Percentiles rank a stretch among this genome's conserved stretches.
Conservation (phyloP, 768 basidiomycete genomes). For the Mrakia gelida region DNA sequence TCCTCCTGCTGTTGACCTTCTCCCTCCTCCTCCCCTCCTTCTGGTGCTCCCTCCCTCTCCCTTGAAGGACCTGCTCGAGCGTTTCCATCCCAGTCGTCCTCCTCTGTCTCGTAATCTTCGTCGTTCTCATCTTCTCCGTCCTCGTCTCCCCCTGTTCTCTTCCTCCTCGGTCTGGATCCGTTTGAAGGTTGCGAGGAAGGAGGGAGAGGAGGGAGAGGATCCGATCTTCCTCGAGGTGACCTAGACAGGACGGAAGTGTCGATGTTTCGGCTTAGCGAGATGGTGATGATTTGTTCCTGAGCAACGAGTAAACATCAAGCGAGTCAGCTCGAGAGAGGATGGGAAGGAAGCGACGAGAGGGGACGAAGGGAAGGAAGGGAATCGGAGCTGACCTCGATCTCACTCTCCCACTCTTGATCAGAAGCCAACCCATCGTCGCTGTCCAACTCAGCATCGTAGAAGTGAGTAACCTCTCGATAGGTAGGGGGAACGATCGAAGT, state of each 20-base stretch:
- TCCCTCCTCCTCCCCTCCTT: neutral
- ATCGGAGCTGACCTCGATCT: slow-evolving; percentile 25
- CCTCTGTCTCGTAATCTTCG: neutral
- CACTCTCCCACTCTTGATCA: slow-evolving; percentile 29
- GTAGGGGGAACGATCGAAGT: slow-evolving; percentile 23
- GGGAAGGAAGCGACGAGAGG: neutral
- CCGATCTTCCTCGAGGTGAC: neutral
- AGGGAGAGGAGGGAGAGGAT: neutral
- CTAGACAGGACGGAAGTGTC: slow-evolving; percentile 17
- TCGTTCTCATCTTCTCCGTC: neutral
- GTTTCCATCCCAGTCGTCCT: neutral
- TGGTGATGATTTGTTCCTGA: slow-evolving; percentile 28
- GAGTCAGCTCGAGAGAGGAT: neutral
- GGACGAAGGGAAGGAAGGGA: neutral
- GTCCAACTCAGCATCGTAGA: neutral
- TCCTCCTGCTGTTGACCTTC: neutral
- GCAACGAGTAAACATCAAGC: too few relatives aligned
- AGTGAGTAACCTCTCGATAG: slow-evolving; percentile 28
- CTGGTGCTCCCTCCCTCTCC: neutral
- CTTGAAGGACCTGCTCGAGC: neutral
- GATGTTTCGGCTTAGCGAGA: slow-evolving; percentile 16
- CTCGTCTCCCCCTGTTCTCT: too few relatives aligned
- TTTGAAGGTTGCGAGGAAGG: neutral
- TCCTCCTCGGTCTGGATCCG: neutral
- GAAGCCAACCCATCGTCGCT: slow-evolving; percentile 27